Base-by-base conservation (phyloP, 768 basidiomycete species). In the Boletellus emodensis region DNA sequence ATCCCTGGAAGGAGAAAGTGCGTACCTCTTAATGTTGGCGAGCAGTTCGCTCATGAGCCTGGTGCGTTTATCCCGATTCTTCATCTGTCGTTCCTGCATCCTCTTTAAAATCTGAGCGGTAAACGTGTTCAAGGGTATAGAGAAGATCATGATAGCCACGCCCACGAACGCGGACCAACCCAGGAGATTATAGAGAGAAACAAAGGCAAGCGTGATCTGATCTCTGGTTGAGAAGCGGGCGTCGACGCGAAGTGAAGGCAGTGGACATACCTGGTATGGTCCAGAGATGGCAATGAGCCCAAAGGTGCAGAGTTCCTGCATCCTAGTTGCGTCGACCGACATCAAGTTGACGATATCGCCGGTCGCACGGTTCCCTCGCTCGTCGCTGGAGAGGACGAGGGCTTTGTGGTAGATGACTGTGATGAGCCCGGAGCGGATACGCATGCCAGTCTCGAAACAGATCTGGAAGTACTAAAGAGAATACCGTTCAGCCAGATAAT, bases 281-380 rank as follows among this genome's bases (percentile, higher is more conserved):
- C 91, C 94, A 3, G 86, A 90, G 62, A 94, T 77, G 4, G 83
- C 77, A 52, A 95, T 94, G 38, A 96, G 73, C 1, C 87, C 91
- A 63, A 87, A 91, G 0, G 84, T 81, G 63, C 87, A 89, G 22
- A 92, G 73, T 52, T 93, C 90, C 57, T 91, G 88, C 38, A 93
- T 68, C 33, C 87, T 73, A 13, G 80, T 83, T 0, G 90, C 81
- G 56, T 93, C 90, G 13, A 95, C 92, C 8, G 85, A 87, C 86
- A 94, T 94, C 30, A 95, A 69, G 63, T 96, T 97, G 55, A 96
- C 92, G 33, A 96, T 94, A 63, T 96, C 94, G 1, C 95, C 94
- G 0, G 90, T 83, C 0, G 89, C 79, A 37, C 90, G 82, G 10
- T 30, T 8, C 4, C 80, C 77, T 5, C 87, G 82, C 60, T 91